Evolutionary conservation across 495 filamentous ascomycete genomes (phyloP).

Genomic region (Aspergillus diversus): DNA sequence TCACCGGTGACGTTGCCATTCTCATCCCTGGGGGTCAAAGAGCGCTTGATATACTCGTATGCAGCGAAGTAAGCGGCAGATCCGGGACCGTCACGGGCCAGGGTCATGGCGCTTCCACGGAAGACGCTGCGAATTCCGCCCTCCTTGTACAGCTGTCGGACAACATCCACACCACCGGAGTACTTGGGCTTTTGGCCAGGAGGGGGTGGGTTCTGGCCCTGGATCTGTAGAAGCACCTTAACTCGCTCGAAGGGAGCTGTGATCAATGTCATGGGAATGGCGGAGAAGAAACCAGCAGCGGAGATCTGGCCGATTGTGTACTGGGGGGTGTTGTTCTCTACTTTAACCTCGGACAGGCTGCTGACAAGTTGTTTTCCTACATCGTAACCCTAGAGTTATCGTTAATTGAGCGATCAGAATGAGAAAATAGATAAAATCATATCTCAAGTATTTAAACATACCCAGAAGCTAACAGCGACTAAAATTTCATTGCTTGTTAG

Average conservation of each 20-base stretch:
- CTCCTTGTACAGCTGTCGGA: slow-evolving; percentile 89
- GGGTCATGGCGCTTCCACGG: slow-evolving; percentile 85
- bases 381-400: slow-evolving; percentile 73
- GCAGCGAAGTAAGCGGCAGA: slow-evolving; percentile 95
- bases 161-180: slow-evolving; percentile 86
- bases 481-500: slow-evolving; percentile 8
- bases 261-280: slow-evolving; percentile 96
- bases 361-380: slow-evolving; percentile 87
- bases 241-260: slow-evolving; percentile 98
- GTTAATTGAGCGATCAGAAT: slow-evolving; percentile 24
- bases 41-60: slow-evolving; percentile 92
- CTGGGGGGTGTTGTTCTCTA: slow-evolving; percentile 62
- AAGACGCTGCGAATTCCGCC: slow-evolving; percentile 91
- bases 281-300: slow-evolving; percentile 94
- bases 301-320: slow-evolving; percentile 87
- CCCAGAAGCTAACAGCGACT: slow-evolving; percentile 98
- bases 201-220: slow-evolving; percentile 83
- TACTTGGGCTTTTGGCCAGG: slow-evolving; percentile 94
- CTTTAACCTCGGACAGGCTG: slow-evolving; percentile 61
- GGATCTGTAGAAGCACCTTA: slow-evolving; percentile 97
- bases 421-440: background rate
- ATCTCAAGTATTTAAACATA: slow-evolving; percentile 25
- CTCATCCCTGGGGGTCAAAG: slow-evolving; percentile 82
- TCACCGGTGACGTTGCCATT: slow-evolving; percentile 69
- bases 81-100: slow-evolving; percentile 91